Conservation (phyloP, 2,329 filamentous ascomycete species). For the Macrophomina pseudophaseolina region DNA sequence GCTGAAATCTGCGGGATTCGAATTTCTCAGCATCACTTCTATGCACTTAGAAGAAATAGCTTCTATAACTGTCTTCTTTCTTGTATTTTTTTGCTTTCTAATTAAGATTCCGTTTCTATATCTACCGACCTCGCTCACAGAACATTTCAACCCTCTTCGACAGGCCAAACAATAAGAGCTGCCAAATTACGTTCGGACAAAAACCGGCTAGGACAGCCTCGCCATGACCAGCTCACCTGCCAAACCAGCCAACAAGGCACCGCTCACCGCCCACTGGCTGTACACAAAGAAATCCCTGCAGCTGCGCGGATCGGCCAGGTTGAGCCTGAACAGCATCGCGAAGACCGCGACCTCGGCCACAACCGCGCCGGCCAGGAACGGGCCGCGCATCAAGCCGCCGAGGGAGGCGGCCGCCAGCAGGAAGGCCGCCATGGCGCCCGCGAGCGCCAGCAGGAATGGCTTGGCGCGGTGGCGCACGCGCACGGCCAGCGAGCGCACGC, state of each 20-base stretch:
- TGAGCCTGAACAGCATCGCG: slow-evolving; percentile 1
- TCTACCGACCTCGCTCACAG: too few relatives aligned
- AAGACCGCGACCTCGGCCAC: neutral
- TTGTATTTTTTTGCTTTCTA: too few relatives aligned
- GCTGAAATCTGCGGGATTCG: too few relatives aligned
- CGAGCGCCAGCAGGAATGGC: neutral
- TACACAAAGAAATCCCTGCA: slow-evolving; percentile 5
- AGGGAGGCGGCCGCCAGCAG: neutral
- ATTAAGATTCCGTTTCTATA: too few relatives aligned
- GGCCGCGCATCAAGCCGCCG: neutral
- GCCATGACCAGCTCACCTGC: neutral
- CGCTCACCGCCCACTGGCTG: slow-evolving; percentile 1
- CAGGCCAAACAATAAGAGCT: neutral
- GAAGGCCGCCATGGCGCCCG: neutral
- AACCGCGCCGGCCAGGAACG: neutral
- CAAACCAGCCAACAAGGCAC: neutral
- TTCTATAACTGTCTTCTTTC: too few relatives aligned
- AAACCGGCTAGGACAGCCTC: neutral
- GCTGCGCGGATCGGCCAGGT: neutral
- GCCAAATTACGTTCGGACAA: neutral
- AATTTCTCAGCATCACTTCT: too few relatives aligned
- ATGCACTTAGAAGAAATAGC: too few relatives aligned
- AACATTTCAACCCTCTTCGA: too few relatives aligned
- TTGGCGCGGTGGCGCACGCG: slow-evolving; percentile 29
- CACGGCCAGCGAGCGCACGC: slow-evolving; percentile 43